These are phyloP conservation scores for Teunomyces lycoperdinae DNA, from an alignment of 805 yeast species.

Conservation along the genomic window DNA sequence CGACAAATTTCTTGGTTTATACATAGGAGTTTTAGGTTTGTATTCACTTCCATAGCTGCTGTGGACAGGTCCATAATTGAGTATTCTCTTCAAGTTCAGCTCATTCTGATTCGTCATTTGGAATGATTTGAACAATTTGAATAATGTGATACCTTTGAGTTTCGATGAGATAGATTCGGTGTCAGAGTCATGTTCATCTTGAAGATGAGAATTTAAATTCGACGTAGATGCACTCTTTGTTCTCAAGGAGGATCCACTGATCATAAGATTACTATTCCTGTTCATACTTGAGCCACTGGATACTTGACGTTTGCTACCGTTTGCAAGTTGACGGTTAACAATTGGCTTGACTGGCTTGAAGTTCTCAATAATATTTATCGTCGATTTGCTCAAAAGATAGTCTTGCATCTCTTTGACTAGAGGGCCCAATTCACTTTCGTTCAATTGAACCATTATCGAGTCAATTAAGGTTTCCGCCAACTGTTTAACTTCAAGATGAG, in stretches of 20 bases:
- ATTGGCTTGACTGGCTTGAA: slow-evolving; percentile 41
- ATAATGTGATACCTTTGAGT: slow-evolving; percentile 30
- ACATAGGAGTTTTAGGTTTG: slow-evolving; percentile 59
- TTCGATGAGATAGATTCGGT: slow-evolving; percentile 33
- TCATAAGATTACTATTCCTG: slow-evolving; percentile 23
- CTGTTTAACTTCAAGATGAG: slow-evolving; percentile 74
- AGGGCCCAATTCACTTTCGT: slow-evolving; percentile 62
- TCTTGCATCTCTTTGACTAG: slow-evolving; percentile 66
- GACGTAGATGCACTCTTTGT: slow-evolving; percentile 30
- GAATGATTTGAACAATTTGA: slow-evolving; percentile 35
- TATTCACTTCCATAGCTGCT: slow-evolving; percentile 43
- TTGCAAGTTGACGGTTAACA: slow-evolving; percentile 26
- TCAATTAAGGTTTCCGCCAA: slow-evolving; percentile 76
- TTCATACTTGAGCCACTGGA: slow-evolving; percentile 23
- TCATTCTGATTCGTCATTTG: slow-evolving; percentile 43
- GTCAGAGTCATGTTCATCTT: slow-evolving; percentile 15
- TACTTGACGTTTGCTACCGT: slow-evolving; percentile 18
- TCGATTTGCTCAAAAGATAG: slow-evolving; percentile 52
- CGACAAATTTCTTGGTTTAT: slow-evolving; percentile 34
- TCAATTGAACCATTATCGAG: slow-evolving; percentile 59
- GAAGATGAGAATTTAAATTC: slow-evolving; percentile 11
- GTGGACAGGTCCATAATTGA: slow-evolving; percentile 35
- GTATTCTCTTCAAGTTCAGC: slow-evolving; percentile 33
- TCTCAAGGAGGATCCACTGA: slow-evolving; percentile 25
- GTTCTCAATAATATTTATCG: slow-evolving; percentile 37